A percentile compares a stretch with the other conserved stretches of the same genome.
Conservation (phyloP, 73 alveolate genomes). For the Paramecium sonneborni region DNA sequence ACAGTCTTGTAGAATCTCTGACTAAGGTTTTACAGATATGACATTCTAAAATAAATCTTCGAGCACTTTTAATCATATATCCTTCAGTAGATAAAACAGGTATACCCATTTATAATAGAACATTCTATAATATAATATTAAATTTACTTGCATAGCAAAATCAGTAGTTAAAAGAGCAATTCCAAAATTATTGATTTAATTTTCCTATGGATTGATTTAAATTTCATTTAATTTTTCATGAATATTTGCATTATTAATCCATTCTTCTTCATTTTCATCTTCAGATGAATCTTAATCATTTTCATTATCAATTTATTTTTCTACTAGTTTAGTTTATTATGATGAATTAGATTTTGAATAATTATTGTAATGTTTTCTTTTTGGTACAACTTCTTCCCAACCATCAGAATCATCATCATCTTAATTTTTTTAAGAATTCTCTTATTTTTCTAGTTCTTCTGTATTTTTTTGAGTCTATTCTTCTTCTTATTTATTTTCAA, state of each 20-base stretch:
- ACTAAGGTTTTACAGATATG: conserved; percentile 32
- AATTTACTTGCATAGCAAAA: conserved; percentile 65
- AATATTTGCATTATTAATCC: conserved; percentile 58
- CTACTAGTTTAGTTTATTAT: not conserved
- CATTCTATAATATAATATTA: conserved; percentile 6
- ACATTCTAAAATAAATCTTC: conserved; percentile 64
- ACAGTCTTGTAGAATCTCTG: conserved; percentile 48
- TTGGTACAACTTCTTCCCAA: conserved; percentile 65
- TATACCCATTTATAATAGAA: conserved; percentile 60
- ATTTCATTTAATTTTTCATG: conserved; percentile 14
- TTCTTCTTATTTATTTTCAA: not conserved
- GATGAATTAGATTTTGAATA: not conserved
- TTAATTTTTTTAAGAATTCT: not conserved
- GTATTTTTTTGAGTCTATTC: not conserved
- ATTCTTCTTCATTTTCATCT: conserved; percentile 66
- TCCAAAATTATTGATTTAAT: not conserved
- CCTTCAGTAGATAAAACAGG: conserved; percentile 64
- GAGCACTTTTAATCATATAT: conserved; percentile 37
- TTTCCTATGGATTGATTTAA: not conserved
- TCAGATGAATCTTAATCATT: conserved; percentile 41
- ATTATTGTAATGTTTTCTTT: not conserved
- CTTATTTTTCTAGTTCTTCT: not conserved
- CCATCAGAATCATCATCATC: conserved; percentile 43
- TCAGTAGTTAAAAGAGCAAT: conserved; percentile 62
- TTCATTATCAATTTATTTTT: conserved; percentile 29